A percentile compares a stretch with the other conserved stretches of the same genome.
phyloP scores from a whole-genome alignment of 2,329 filamentous ascomycete species.

The Didymella glomerata region DNA sequence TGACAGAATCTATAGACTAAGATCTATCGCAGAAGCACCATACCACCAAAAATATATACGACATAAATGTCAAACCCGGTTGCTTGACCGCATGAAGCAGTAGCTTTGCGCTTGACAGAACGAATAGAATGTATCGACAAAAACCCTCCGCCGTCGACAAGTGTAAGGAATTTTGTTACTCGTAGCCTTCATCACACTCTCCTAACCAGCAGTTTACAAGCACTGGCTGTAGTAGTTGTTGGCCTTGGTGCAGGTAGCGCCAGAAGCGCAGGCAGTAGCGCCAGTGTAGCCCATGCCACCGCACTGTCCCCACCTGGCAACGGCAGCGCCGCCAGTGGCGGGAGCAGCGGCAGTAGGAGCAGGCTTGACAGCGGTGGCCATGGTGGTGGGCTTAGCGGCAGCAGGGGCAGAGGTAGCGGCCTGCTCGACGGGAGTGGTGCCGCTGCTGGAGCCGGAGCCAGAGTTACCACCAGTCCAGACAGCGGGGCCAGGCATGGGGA shows the following conservation, averaged over 20 bases:
- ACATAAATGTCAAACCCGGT: not conserved
- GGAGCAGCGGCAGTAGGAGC: not conserved
- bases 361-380: not conserved
- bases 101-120: constrained; percentile 4
- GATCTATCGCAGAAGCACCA: constrained; percentile 2
- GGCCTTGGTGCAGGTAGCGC: constrained; percentile 4
- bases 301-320: constrained; percentile 26
- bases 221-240: too few species aligned
- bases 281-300: constrained; percentile 28
- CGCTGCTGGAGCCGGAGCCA: constrained; percentile 7
- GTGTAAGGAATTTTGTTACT: not conserved
- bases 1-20: constrained; percentile 3
- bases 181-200: not conserved
- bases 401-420: constrained; percentile 15
- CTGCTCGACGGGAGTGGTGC: constrained; percentile 22
- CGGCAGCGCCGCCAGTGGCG: constrained; percentile 8
- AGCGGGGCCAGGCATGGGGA: constrained; percentile 27
- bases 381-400: constrained; percentile 5
- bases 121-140: constrained; percentile 11
- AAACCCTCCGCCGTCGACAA: not conserved
- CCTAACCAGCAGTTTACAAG: not conserved
- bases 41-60: constrained; percentile 4
- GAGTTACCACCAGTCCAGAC: constrained; percentile 26
- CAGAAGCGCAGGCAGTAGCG: constrained; percentile 27
- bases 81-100: constrained; percentile 1